Percentiles rank a stretch among this genome's conserved stretches.
phyloP scores from a whole-genome alignment of 805 yeast species.

The Zygosaccharomyces gambellarensis region DNA sequence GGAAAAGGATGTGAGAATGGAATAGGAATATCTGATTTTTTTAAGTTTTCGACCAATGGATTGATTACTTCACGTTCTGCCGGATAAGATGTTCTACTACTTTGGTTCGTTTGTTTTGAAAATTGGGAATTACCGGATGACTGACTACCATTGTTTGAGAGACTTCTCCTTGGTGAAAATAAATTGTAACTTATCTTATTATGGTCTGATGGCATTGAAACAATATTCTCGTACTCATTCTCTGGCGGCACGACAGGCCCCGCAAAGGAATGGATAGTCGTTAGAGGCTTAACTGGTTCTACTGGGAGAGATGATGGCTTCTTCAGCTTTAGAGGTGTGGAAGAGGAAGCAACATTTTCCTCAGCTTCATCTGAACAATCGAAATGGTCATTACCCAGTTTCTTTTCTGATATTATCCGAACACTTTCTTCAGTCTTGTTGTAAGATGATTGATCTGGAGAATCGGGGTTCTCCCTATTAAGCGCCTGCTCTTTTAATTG shows the following conservation, averaged over 20 bases:
- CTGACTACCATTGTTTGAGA: constrained; percentile 27
- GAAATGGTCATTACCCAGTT: not conserved
- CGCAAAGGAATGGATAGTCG: constrained; percentile 9
- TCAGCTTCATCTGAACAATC: not conserved
- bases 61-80: constrained; percentile 3
- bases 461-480: not conserved
- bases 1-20: not conserved
- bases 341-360: constrained; percentile 1
- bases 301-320: not conserved
- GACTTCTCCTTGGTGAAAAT: constrained; percentile 24
- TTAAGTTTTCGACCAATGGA: not conserved
- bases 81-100: constrained; percentile 22
- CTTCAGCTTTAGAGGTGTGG: constrained; percentile 5
- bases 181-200: constrained; percentile 1
- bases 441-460: not conserved
- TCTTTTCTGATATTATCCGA: constrained; percentile 13
- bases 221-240: constrained; percentile 1
- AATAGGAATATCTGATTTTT: not conserved
- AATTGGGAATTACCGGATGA: constrained; percentile 27
- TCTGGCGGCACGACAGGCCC: constrained; percentile 7
- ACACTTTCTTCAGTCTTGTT: constrained; percentile 17
- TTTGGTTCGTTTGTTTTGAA: constrained; percentile 21
- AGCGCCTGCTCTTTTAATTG: not conserved
- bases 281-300: constrained; percentile 1
- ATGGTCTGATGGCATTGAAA: not conserved